Conservation (phyloP, 306 rosid genomes). For the Medicago truncatula region DNA sequence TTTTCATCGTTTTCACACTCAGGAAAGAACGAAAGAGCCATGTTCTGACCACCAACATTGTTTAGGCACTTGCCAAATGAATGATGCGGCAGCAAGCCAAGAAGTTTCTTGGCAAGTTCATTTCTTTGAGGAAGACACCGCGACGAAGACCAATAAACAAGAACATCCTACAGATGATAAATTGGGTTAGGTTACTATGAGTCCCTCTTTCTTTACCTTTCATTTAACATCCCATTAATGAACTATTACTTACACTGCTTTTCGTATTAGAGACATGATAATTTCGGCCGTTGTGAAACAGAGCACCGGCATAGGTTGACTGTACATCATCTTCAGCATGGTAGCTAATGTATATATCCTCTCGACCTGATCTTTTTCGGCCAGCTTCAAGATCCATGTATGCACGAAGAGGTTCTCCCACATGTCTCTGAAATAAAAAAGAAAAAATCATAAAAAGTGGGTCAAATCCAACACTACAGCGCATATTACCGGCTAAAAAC, state of each 20-base stretch:
- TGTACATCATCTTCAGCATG: conserved; percentile 91
- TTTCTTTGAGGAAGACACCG: conserved; percentile 87
- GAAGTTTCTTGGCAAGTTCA: conserved; percentile 75
- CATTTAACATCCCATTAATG: background rate
- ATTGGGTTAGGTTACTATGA: conserved; percentile 15
- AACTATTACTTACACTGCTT: conserved; percentile 59
- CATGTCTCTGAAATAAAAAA: conserved; percentile 58
- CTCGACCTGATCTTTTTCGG: conserved; percentile 73
- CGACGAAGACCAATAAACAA: conserved; percentile 95
- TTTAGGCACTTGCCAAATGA: conserved; percentile 96
- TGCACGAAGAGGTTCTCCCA: conserved; percentile 78
- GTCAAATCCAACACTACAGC: conserved; percentile 17
- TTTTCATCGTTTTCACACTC: conserved; percentile 70
- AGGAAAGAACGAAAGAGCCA: conserved; percentile 83
- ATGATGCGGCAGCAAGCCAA: conserved; percentile 77
- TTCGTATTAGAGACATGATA: conserved; percentile 66
- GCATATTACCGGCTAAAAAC: conserved; percentile 7
- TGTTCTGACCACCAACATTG: conserved; percentile 88
- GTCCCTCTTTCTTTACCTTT: background rate
- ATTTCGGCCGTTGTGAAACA: conserved; percentile 85
- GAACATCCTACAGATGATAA: conserved; percentile 66
- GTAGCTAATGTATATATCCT: conserved; percentile 83
- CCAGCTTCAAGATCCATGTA: conserved; percentile 97
- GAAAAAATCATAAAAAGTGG: conserved; percentile 26
- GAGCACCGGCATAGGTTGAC: conserved; percentile 89